phyloP scores from a whole-genome alignment of 164 flowering plant species.

The Umbilicus rupestris region DNA sequence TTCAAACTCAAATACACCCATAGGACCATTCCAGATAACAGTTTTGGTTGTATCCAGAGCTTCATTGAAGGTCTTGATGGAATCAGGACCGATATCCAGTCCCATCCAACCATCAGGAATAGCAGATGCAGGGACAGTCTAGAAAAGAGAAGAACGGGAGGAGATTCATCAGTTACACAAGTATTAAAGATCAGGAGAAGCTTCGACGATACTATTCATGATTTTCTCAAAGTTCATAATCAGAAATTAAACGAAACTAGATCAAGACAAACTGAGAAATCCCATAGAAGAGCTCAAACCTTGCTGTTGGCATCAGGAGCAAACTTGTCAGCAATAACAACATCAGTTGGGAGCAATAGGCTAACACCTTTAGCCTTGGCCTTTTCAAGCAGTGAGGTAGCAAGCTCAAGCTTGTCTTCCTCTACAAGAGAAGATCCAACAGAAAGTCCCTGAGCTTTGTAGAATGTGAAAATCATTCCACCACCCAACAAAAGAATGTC shows the following conservation, averaged over 20 bases:
- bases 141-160: conserved; percentile 10
- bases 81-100: conserved; percentile 71
- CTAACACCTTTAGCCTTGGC: conserved; percentile 81
- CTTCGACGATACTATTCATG: background rate
- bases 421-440: conserved; percentile 89
- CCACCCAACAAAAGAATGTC: conserved; percentile 73
- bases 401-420: conserved; percentile 79
- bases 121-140: conserved; percentile 52
- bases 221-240: background rate
- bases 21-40: conserved; percentile 82
- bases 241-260: too few species aligned
- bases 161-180: background rate
- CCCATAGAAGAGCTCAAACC: conserved; percentile 19
- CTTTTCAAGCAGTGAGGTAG: conserved; percentile 61
- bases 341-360: conserved; percentile 69
- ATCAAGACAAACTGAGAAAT: background rate
- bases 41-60: conserved; percentile 58
- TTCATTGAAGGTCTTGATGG: conserved; percentile 51
- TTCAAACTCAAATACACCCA: conserved; percentile 89
- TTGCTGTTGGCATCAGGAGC: conserved; percentile 57
- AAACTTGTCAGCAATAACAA: conserved; percentile 39
- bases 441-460: conserved; percentile 68
- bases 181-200: background rate
- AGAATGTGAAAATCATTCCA: conserved; percentile 87
- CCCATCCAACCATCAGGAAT: conserved; percentile 92